phyloP scores from a whole-genome alignment of 495 filamentous ascomycete genomes.

The Lepraria neglecta region DNA sequence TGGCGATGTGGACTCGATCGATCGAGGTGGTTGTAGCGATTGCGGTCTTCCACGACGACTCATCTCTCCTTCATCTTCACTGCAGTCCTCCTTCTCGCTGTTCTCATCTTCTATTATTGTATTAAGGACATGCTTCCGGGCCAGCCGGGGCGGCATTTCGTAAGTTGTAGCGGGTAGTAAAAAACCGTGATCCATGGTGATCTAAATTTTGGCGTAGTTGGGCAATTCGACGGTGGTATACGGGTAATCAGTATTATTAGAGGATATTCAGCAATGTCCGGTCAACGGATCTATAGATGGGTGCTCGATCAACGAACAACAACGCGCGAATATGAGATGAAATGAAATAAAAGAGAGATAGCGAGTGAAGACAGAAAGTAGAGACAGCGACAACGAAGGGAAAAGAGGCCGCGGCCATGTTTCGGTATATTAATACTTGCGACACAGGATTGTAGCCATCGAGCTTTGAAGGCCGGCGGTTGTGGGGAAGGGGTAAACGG shows the following conservation, averaged over 20 bases:
- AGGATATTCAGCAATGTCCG: slow-evolving; percentile 32
- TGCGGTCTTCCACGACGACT: slow-evolving; percentile 20
- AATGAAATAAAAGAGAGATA: slow-evolving; percentile 14
- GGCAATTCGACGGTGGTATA: neutral
- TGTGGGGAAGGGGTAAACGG: slow-evolving; percentile 17
- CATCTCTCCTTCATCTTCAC: slow-evolving; percentile 21
- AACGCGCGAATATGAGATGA: slow-evolving; percentile 18
- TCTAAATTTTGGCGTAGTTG: slow-evolving; percentile 11
- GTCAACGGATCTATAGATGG: slow-evolving; percentile 37
- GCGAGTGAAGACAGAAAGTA: slow-evolving; percentile 22
- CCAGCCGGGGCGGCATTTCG: slow-evolving; percentile 64
- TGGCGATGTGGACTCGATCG: slow-evolving; percentile 42
- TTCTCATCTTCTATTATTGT: slow-evolving; percentile 74
- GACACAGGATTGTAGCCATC: neutral
- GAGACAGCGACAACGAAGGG: slow-evolving; percentile 26
- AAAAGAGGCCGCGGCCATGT: slow-evolving; percentile 26
- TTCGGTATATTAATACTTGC: slow-evolving; percentile 33
- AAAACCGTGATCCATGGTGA: slow-evolving; percentile 54
- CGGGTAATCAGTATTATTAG: slow-evolving; percentile 18
- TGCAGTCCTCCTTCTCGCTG: slow-evolving; percentile 34
- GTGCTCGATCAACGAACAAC: slow-evolving; percentile 39
- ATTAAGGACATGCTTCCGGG: slow-evolving; percentile 67
- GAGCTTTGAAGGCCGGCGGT: slow-evolving; percentile 7
- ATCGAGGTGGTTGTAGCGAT: slow-evolving; percentile 40
- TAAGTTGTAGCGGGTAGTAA: slow-evolving; percentile 57